These are phyloP conservation scores for Ceraceosorus bombacis DNA, from an alignment of 1,284 basidiomycete genomes.

Conservation along the genomic window DNA sequence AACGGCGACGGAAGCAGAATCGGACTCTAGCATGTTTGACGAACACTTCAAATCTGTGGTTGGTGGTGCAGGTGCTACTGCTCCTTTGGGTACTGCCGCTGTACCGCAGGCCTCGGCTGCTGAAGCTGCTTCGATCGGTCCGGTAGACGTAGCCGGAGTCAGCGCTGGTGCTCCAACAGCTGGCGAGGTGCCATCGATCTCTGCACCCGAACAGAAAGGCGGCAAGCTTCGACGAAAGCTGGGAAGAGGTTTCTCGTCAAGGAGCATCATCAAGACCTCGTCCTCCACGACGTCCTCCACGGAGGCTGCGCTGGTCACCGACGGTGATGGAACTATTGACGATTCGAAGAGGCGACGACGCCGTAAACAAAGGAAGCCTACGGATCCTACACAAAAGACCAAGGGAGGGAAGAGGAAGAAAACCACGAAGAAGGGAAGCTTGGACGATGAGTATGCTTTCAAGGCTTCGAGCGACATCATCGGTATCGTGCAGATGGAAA, in stretches of 20 bases:
- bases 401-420: conserved; percentile 1
- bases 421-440: conserved; percentile 51
- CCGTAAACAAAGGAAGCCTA: neutral
- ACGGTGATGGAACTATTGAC: no score
- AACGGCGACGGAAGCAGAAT: conserved; percentile 8
- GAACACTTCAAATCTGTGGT: conserved; percentile 1
- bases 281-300: no score
- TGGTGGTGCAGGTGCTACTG: neutral
- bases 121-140: neutral
- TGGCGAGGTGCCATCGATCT: no score
- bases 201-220: no score
- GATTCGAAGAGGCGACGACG: neutral
- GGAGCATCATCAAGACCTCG: no score
- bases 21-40: conserved; percentile 13
- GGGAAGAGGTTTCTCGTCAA: no score
- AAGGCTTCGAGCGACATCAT: conserved; percentile 68
- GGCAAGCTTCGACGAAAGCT: no score
- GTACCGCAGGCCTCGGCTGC: neutral
- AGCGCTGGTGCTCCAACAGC: no score
- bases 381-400: conserved; percentile 1
- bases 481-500: conserved; percentile 81
- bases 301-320: no score
- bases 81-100: neutral
- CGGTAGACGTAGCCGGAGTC: no score
- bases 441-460: conserved; percentile 50